Percentiles rank a stretch among this genome's conserved stretches.
phyloP scores from a whole-genome alignment of 2,329 filamentous ascomycete genomes.

The Dothideomycetidae sp. region DNA sequence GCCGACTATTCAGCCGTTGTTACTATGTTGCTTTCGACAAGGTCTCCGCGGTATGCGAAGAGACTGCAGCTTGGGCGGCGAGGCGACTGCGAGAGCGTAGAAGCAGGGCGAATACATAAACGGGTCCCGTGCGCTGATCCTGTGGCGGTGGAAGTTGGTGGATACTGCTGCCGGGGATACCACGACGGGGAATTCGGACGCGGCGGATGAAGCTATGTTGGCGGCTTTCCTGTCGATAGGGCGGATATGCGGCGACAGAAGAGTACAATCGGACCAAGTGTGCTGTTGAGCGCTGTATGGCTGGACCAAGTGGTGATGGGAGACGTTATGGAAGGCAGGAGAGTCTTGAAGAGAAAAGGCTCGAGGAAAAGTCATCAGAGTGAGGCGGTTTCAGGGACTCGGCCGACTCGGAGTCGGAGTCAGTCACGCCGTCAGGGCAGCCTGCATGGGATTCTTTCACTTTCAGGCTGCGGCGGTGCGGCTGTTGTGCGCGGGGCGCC shows the following conservation, averaged over 20 bases:
- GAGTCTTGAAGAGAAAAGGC: not conserved
- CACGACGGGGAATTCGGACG: constrained; percentile 5
- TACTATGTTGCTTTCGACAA: constrained; percentile 77
- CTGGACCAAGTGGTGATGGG: not conserved
- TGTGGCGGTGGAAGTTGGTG: constrained; percentile 1
- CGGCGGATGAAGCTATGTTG: constrained; percentile 8
- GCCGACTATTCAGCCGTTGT: constrained; percentile 59
- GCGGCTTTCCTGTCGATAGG: constrained; percentile 1
- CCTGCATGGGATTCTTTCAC: no score
- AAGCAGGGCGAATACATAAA: constrained; percentile 99
- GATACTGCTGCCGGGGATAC: constrained; percentile 3
- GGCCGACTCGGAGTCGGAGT: no score
- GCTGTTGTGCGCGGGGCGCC: no score
- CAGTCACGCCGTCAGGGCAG: not conserved
- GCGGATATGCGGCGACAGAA: constrained; percentile 6
- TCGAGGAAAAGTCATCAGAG: not conserved
- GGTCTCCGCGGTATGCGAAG: constrained; percentile 93
- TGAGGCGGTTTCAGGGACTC: not conserved
- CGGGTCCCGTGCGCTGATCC: constrained; percentile 25
- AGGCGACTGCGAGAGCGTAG: constrained; percentile 86
- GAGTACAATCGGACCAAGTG: not conserved
- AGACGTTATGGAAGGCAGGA: constrained; percentile 3
- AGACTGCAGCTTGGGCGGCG: constrained; percentile 89
- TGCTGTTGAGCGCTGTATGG: not conserved
- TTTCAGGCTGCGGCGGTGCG: no score